These are phyloP conservation scores for Hericium coralloides DNA, from an alignment of 768 basidiomycete genomes.

Conservation along the genomic window DNA sequence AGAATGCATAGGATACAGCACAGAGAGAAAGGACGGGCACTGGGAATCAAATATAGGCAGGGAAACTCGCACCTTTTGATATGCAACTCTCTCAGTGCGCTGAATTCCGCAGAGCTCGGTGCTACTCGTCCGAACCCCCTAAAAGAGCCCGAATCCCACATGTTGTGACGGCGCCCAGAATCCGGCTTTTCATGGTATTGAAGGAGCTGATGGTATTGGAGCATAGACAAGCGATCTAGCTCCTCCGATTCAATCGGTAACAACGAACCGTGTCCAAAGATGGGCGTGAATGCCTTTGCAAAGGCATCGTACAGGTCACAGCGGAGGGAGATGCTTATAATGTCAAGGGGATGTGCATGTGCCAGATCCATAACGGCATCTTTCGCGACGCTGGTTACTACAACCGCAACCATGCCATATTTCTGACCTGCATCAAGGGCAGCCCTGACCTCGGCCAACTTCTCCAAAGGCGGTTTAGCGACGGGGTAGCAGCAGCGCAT, in stretches of 20 bases:
- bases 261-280: too few relatives aligned
- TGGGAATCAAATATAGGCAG: too few relatives aligned
- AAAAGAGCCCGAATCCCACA: too few relatives aligned
- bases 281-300: background rate
- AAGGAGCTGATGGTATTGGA: background rate
- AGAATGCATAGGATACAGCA: too few relatives aligned
- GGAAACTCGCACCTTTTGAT: too few relatives aligned
- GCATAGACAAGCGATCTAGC: background rate
- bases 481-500: conserved; percentile 9
- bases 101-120: too few relatives aligned
- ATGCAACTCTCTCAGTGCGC: too few relatives aligned
- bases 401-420: conserved; percentile 2
- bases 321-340: background rate
- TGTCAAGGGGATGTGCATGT: conserved; percentile 6
- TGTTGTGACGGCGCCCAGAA: too few relatives aligned
- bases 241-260: background rate
- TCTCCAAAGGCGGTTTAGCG: background rate
- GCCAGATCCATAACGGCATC: background rate
- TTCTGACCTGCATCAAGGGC: conserved; percentile 5
- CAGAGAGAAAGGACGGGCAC: too few relatives aligned
- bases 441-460: background rate
- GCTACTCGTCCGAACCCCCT: too few relatives aligned
- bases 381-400: background rate
- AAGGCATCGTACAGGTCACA: background rate
- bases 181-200: background rate